Conservation (phyloP, 225 moss, liverwort and hornwort genomes). For the Polytrichum formosum region DNA sequence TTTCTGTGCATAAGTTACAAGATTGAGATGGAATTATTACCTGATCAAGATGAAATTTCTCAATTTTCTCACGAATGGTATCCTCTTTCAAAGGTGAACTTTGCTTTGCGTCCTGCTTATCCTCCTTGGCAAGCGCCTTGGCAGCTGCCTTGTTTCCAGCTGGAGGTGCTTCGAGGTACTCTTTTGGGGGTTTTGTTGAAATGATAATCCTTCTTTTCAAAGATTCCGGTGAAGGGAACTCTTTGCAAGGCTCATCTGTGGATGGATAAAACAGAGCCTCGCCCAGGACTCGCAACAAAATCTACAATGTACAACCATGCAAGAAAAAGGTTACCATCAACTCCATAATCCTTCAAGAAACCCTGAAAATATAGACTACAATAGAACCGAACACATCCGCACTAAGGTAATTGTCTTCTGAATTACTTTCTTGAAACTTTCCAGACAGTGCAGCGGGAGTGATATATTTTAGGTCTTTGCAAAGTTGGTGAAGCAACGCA, state of each 20-base stretch:
- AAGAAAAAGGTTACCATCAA: too few species aligned
- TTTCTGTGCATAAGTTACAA: not conserved
- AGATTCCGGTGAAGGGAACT: constrained; percentile 67
- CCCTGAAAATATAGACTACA: not conserved
- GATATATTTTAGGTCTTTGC: too few species aligned
- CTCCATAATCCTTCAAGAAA: too few species aligned
- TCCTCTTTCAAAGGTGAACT: constrained; percentile 15
- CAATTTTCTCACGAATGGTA: constrained; percentile 49
- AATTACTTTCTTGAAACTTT: too few species aligned
- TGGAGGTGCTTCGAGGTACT: constrained; percentile 32
- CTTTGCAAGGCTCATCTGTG: constrained; percentile 32
- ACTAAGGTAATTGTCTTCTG: not conserved
- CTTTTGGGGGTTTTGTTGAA: constrained; percentile 85
- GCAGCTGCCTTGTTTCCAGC: not conserved
- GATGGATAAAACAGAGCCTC: constrained; percentile 43
- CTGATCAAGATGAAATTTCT: constrained; percentile 22
- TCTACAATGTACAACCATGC: constrained; percentile 21
- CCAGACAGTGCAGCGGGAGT: too few species aligned
- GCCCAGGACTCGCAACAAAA: constrained; percentile 48
- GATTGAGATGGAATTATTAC: constrained; percentile 10
- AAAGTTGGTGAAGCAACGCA: too few species aligned
- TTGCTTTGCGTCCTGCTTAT: constrained; percentile 28
- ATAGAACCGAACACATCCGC: not conserved
- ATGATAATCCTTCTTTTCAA: constrained; percentile 63
- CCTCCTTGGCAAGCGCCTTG: constrained; percentile 15